These are phyloP conservation scores for Arxiozyma telluris DNA, from an alignment of 1,139 yeast species.

Conservation along the genomic window DNA sequence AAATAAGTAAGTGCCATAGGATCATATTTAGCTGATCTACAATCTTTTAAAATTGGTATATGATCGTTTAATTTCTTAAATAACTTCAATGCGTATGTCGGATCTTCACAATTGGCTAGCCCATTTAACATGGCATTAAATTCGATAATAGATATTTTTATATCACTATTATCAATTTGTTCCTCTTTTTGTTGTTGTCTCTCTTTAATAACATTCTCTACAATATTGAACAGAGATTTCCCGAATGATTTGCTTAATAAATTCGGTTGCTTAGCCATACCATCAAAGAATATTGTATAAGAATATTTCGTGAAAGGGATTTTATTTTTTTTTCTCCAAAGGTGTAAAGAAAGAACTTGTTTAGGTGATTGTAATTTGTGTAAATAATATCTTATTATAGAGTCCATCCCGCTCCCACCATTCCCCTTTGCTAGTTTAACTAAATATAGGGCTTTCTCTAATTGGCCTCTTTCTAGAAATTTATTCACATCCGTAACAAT, in stretches of 20 bases:
- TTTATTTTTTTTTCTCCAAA: constrained; percentile 53
- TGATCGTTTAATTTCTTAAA: constrained; percentile 1
- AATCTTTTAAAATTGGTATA: constrained; percentile 6
- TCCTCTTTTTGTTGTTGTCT: constrained; percentile 13
- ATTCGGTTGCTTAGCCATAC: constrained; percentile 37
- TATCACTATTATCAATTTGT: neutral
- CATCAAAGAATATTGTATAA: constrained; percentile 48
- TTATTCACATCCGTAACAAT: constrained; percentile 46
- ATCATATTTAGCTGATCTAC: constrained; percentile 14
- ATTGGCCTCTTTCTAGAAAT: constrained; percentile 41
- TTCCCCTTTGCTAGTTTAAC: constrained; percentile 41
- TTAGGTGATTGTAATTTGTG: constrained; percentile 33
- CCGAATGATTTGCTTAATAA: constrained; percentile 19
- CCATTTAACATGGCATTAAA: constrained; percentile 29
- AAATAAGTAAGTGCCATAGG: constrained; percentile 21
- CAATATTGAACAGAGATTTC: constrained; percentile 16
- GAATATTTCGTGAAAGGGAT: constrained; percentile 47
- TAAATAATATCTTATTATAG: constrained; percentile 43
- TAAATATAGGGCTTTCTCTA: constrained; percentile 45
- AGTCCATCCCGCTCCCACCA: constrained; percentile 56
- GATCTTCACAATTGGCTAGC: constrained; percentile 21
- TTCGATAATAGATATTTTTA: constrained; percentile 9
- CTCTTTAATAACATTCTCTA: constrained; percentile 12
- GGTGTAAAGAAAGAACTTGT: constrained; percentile 42
- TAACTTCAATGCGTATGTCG: constrained; percentile 16